Evolutionary conservation across 305 asterid species (phyloP).

Genomic region (Fraxinus sp.): DNA sequence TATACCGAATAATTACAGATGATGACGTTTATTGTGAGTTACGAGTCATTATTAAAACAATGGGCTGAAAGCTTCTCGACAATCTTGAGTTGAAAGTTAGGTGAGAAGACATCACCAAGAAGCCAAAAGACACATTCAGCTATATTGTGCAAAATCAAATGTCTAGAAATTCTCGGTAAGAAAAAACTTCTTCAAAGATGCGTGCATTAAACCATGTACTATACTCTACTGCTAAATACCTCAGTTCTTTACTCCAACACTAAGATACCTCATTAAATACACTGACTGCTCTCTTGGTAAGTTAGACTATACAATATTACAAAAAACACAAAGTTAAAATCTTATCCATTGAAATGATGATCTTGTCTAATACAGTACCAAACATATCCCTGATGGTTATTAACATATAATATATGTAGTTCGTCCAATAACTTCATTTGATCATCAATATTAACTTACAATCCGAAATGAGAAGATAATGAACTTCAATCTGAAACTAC

Average conservation of each 20-base stretch:
- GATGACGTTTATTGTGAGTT: background rate
- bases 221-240: background rate
- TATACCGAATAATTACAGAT: background rate
- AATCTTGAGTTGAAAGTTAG: background rate
- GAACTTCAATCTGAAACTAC: background rate
- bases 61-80: background rate
- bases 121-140: background rate
- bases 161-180: background rate
- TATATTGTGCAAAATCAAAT: background rate
- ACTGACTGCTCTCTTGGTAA: background rate
- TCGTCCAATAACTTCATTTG: background rate
- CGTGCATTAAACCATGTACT: background rate
- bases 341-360: background rate
- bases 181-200: background rate
- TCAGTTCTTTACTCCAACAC: background rate
- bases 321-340: background rate
- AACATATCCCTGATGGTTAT: background rate
- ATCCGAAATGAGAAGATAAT: background rate
- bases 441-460: background rate
- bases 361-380: background rate
- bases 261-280: background rate
- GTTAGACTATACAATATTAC: background rate
- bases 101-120: background rate
- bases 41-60: background rate
- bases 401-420: background rate